Evolutionary conservation across 2,329 filamentous ascomycete genomes (phyloP), one percentile per base, ranked within the genome.

Genomic region (Biscogniauxia mediterranea): DNA sequence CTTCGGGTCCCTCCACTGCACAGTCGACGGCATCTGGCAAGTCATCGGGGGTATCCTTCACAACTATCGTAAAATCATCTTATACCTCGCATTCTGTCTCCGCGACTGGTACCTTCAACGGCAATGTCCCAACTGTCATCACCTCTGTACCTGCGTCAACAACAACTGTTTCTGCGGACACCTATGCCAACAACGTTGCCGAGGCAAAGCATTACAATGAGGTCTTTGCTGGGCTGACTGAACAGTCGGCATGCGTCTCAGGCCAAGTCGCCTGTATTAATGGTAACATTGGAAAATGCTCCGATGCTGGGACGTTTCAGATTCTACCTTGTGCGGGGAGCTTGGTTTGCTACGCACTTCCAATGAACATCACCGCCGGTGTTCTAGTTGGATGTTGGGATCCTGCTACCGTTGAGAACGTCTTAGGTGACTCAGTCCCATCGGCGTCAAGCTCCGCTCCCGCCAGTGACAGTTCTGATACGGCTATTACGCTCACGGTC

Each of bases 181-280:
- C 75, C 2, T 79, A 81, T 57, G 76, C 77, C 1, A 72, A 71
- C 57, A 83, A 84, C 64, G 75, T 86, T 20, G 75, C 75, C 9
- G 65, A 75, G 42, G 81, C 82, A 9, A 71, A 75, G 50, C 60
- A 71, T 2, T 79, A 82, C 67, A 87, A 88, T 70, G 64, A 73
- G 9, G 63, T 81, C 23, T 85, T 83, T 62, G 74, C 76, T 25
- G 70, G 66, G 1, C 72, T 84, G 38, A 80, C 78, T 0, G 73
- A 77, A 5, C 65, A 79, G 20, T 80, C 82, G 2, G 75, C 80
- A 56, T 88, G 85, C 68, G 69, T 66, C 0, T 57, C 69, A 1
- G 75, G 75, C 25, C 81, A 86, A 60, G 76, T 78, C 2, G 84
- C 84, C 4, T 88, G 85, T 58, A 79, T 87, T 52, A 70, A 75